phyloP scores from a whole-genome alignment of 2,329 filamentous ascomycete species.

The Apiospora koreana region DNA sequence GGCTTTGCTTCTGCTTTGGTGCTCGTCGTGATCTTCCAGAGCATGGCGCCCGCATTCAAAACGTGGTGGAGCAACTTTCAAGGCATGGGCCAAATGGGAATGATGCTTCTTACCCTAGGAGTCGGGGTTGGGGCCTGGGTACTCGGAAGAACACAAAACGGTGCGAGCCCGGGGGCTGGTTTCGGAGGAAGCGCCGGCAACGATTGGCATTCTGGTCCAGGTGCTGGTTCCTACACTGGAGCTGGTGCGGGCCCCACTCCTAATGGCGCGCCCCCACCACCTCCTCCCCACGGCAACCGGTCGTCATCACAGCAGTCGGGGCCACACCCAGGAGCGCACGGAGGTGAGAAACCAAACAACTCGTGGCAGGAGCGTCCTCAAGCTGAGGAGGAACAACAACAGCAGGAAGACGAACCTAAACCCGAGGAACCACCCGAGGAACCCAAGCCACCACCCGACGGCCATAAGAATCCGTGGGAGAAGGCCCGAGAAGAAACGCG shows the following conservation, averaged over 20 bases:
- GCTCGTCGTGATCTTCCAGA: constrained; percentile 70
- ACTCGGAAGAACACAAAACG: constrained; percentile 64
- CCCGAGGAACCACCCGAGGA: constrained; percentile 19
- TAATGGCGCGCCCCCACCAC: constrained; percentile 35
- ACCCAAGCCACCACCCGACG: constrained; percentile 29
- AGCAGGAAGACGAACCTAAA: constrained; percentile 20
- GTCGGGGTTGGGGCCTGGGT: constrained; percentile 81
- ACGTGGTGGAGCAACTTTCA: constrained; percentile 73
- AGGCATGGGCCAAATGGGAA: constrained; percentile 71
- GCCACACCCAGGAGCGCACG: constrained; percentile 23
- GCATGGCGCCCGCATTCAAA: constrained; percentile 71
- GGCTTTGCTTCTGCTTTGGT: constrained; percentile 79
- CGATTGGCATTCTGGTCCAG: constrained; percentile 15
- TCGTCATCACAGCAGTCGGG: constrained; percentile 28
- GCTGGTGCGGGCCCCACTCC: constrained; percentile 21
- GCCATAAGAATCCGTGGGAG: constrained; percentile 61
- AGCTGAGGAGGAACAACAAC: constrained; percentile 20
- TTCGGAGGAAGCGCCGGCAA: constrained; percentile 26
- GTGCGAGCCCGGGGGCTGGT: constrained; percentile 25
- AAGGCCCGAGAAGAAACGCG: constrained; percentile 69
- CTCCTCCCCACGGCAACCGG: constrained; percentile 35
- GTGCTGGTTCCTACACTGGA: constrained; percentile 20
- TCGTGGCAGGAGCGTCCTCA: constrained; percentile 23
- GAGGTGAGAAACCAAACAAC: constrained; percentile 30
- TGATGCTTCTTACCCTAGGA: constrained; percentile 69